A percentile compares a stretch with the other conserved stretches of the same genome.
Evolutionary conservation across 1,284 basidiomycete genomes (phyloP).

Genomic region (Heterobasidion parviporum): DNA sequence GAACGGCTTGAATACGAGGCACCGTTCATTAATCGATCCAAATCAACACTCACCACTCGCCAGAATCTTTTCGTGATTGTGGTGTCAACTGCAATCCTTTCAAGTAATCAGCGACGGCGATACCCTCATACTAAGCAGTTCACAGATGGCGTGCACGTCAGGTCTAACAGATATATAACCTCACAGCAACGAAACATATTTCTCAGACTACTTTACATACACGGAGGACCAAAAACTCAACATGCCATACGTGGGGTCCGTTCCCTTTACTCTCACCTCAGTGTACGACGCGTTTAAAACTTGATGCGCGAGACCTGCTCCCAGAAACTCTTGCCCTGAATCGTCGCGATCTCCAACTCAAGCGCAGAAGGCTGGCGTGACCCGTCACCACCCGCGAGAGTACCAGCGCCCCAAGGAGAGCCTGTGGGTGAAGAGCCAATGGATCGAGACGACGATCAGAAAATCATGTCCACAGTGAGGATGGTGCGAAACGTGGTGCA

Average conservation of each 20-base stretch:
- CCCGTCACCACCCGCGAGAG: conserved; percentile 57
- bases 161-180: too few species aligned
- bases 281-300: background rate
- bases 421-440: conserved; percentile 25
- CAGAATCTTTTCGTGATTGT: too few species aligned
- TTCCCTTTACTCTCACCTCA: background rate
- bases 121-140: too few species aligned
- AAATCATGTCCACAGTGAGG: background rate
- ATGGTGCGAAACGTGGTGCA: background rate
- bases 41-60: too few species aligned
- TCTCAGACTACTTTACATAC: too few species aligned
- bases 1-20: too few species aligned
- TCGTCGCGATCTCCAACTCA: conserved; percentile 58
- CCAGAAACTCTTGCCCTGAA: conserved; percentile 61
- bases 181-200: too few species aligned
- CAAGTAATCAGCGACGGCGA: too few species aligned
- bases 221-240: too few species aligned
- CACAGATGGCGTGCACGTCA: too few species aligned
- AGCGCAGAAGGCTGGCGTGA: conserved; percentile 50
- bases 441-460: background rate
- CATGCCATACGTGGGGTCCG: background rate
- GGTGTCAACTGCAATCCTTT: too few species aligned
- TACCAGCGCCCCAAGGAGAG: conserved; percentile 71
- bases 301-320: conserved; percentile 23
- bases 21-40: too few species aligned